A percentile compares a stretch with the other conserved stretches of the same genome.
phyloP scores from a whole-genome alignment of 139 green algal species.

The Gonium pectorale region DNA sequence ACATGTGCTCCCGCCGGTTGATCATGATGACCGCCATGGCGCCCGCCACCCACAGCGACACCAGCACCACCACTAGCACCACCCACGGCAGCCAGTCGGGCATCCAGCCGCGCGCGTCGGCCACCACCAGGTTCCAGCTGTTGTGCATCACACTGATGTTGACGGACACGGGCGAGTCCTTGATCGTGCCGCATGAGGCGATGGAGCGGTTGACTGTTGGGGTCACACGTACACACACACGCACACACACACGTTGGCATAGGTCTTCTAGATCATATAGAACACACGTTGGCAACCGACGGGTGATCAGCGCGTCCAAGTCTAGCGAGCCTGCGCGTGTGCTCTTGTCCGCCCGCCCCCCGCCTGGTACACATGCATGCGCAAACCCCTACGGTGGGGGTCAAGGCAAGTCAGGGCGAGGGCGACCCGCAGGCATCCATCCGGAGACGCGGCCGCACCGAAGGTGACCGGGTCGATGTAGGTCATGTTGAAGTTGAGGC shows the following conservation, averaged over 20 bases:
- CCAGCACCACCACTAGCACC: slow-evolving; percentile 4
- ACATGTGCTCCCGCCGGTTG: slow-evolving; percentile 48
- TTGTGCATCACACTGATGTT: slow-evolving; percentile 28
- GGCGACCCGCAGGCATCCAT: no score
- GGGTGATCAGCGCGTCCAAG: no score
- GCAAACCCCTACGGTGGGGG: no score
- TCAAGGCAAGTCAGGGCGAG: no score
- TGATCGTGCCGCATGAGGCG: neutral
- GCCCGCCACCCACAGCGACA: slow-evolving; percentile 5
- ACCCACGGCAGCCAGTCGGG: slow-evolving; percentile 31
- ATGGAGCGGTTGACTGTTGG: slow-evolving; percentile 32
- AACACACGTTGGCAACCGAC: no score
- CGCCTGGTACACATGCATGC: no score
- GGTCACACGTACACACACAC: no score
- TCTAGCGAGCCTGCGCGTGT: no score
- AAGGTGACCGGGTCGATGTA: slow-evolving; percentile 19
- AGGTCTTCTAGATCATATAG: no score
- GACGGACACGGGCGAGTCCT: neutral
- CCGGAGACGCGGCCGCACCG: no score
- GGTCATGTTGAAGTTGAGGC: slow-evolving; percentile 30
- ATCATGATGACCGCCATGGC: slow-evolving; percentile 42
- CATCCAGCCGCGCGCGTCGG: slow-evolving; percentile 24
- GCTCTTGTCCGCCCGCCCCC: no score
- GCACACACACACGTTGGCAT: no score
- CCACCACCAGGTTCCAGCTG: slow-evolving; percentile 21